Evolutionary conservation across 345 rosid species (phyloP), one percentile per base, ranked within the genome.

Genomic region (Lumnitzera littorea): DNA sequence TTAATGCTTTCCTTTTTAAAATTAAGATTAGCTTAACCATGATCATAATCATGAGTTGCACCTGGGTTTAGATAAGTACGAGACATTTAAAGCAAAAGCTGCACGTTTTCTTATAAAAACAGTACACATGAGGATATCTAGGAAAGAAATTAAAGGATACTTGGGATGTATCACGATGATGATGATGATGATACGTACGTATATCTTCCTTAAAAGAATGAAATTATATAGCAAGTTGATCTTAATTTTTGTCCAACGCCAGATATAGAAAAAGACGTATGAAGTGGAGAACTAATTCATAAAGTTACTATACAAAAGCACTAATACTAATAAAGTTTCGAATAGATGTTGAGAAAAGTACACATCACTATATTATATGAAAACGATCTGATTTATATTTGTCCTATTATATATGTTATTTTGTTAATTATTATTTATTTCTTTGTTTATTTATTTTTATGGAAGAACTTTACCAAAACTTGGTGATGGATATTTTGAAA

Each of bases 391-490:
- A 36, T 36, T 36, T 36, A 36, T 36, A 36, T 36, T 36, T 36
- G 1, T 36, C 9, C 7, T 36, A 6, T 36, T 4, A 36, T 36
- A 36, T 9, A 36, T 36, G 43, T 36, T 36, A 50, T 64, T 54
- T 56, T 27, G 23, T 29, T 16, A 46, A 1, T 13, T 15, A 43
- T 58, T 16, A 43, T 41, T 24, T 41, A 16, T 53, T 20, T 6
- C 0, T 52, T 58, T 16, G 24, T 41, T 24, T 41, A 16, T 53
- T 20, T 6, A 2, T 52, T 12, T 2, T 24, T 29, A 20, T 25
- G 15, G n/a, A 15, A 11, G 16, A 61, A 72, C 77, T 82, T 76
- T 80, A 76, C 78, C 75, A 76, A 78, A 74, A 49, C 54, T 48
- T 9, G 23, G 24, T 24, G 43, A 29, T 56, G 50, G 48, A 27